phyloP scores from a whole-genome alignment of 306 rosid genomes.

The Morella rubra region DNA sequence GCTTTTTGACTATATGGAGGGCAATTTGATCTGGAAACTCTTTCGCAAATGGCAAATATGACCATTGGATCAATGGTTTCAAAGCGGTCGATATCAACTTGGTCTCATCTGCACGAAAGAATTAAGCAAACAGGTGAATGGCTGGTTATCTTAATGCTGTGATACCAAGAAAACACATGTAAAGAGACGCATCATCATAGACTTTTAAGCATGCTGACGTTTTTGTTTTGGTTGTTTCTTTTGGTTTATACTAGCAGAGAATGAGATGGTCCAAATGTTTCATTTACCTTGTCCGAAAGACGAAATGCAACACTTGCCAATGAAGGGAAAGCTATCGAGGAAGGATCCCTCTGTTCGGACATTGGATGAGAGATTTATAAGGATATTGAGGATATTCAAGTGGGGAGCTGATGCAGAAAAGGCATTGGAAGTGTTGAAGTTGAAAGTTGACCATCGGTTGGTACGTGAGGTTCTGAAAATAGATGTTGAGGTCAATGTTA shows the following conservation, averaged over 20 bases:
- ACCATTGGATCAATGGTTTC: slow-evolving; percentile 34
- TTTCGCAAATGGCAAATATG: slow-evolving; percentile 26
- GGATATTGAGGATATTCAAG: slow-evolving; percentile 87
- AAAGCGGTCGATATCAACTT: slow-evolving; percentile 62
- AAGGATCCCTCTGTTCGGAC: slow-evolving; percentile 54
- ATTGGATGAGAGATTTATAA: slow-evolving; percentile 81
- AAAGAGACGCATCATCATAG: background rate
- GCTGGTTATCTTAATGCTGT: slow-evolving; percentile 3
- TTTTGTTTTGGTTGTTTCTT: slow-evolving; percentile 25
- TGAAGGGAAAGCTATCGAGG: slow-evolving; percentile 37
- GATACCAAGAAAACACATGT: background rate
- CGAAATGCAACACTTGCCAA: slow-evolving; percentile 29
- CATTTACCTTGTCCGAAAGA: slow-evolving; percentile 43
- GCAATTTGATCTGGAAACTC: slow-evolving; percentile 4
- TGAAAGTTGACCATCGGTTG: slow-evolving; percentile 76
- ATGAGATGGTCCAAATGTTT: slow-evolving; percentile 78
- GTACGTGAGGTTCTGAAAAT: slow-evolving; percentile 73
- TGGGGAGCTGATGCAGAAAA: slow-evolving; percentile 98
- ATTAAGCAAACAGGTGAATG: slow-evolving; percentile 72
- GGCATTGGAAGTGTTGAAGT: slow-evolving; percentile 83
- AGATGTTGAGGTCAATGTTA: slow-evolving; percentile 71
- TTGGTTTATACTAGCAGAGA: slow-evolving; percentile 57
- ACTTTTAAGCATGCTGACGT: slow-evolving; percentile 12
- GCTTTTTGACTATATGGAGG: background rate
- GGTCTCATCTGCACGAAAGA: slow-evolving; percentile 30